These are phyloP conservation scores for Microbotryum lychnidis-dioicae DNA, from an alignment of 1,284 basidiomycete species.

Conservation along the genomic window DNA sequence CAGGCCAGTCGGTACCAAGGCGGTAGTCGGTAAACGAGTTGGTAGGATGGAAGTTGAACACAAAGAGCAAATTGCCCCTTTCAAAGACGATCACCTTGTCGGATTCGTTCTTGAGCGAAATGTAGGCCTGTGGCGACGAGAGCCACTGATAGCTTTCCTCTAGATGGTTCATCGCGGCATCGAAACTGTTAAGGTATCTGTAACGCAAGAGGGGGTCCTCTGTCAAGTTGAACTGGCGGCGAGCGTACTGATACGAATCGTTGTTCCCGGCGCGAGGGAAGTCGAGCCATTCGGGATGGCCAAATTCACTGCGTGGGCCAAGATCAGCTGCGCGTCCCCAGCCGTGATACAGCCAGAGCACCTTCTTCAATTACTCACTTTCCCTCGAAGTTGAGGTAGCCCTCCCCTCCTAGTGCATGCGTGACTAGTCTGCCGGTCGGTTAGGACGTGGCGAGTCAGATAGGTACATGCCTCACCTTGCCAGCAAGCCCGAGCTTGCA, in stretches of 20 bases:
- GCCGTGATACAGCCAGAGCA: neutral
- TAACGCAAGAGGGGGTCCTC: constrained; percentile 81
- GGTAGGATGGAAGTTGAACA: constrained; percentile 92
- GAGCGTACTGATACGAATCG: constrained; percentile 84
- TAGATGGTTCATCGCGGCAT: constrained; percentile 81
- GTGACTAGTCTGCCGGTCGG: constrained; percentile 61
- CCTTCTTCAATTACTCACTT: constrained; percentile 45
- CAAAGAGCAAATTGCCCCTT: constrained; percentile 80
- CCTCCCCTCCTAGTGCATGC: constrained; percentile 88
- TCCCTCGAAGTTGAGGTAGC: constrained; percentile 95
- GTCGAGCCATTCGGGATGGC: constrained; percentile 98
- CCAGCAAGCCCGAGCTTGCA: neutral
- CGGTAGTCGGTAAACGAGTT: constrained; percentile 87
- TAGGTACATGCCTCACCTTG: neutral
- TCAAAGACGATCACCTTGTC: constrained; percentile 93
- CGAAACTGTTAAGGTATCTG: constrained; percentile 86
- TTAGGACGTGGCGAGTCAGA: constrained; percentile 18
- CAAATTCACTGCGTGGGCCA: constrained; percentile 56
- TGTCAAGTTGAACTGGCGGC: constrained; percentile 86
- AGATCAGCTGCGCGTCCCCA: neutral
- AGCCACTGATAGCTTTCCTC: constrained; percentile 80
- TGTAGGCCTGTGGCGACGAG: constrained; percentile 71
- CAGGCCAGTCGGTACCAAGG: constrained; percentile 74
- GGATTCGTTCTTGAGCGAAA: constrained; percentile 82
- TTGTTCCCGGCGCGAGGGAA: constrained; percentile 92